Base-by-base conservation (phyloP, 2,329 filamentous ascomycete genomes). In the Aquanectria penicillioides region DNA sequence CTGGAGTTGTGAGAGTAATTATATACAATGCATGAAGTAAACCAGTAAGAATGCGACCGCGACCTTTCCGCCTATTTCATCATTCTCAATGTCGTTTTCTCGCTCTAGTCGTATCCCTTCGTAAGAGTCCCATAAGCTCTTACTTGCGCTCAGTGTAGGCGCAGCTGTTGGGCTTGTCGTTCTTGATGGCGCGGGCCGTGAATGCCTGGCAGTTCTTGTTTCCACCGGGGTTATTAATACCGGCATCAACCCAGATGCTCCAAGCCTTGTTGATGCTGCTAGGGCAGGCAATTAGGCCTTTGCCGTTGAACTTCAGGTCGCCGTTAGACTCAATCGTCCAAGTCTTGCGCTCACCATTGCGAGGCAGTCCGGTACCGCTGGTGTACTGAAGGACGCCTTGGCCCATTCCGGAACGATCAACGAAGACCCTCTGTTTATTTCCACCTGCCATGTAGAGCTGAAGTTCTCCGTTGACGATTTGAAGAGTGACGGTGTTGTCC, bases 391-490 rank as follows among this genome's bases (percentile, higher is more conserved):
- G 67, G 18, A 76, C 73, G 47, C 86, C 86, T 64, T 84, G 81
- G 63, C 83, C 81, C 83, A 86, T 86, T 67, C 83, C 85, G 40
- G 82, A 85, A 38, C 81, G 80, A 71, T 88, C 85, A 34, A 81
- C 80, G 62, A 69, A 87, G 47, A 84, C 57, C 65, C 81, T 73
- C 75, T 88, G 86, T 3, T 74, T 73, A 28, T 63, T 73, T 5
- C 72, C 75, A 18, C 74, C 73, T 2, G 41, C 46, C 22, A 68
- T 63, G 57, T 78, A 86, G 26, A 89, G 79, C 69, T 72, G 80
- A 23, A 86, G 77, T 38, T 75, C 75, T 41, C 75, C 75, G 40
- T 82, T 74, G 46, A 57, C 22, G 34, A 87, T 72, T 63, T 75
- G 74, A 73, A 88, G 86, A 34, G 79, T 83, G 46, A 84, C 85